Conservation (phyloP, 192 early-diverging fungal genomes). For the Gonapodya sp. region DNA sequence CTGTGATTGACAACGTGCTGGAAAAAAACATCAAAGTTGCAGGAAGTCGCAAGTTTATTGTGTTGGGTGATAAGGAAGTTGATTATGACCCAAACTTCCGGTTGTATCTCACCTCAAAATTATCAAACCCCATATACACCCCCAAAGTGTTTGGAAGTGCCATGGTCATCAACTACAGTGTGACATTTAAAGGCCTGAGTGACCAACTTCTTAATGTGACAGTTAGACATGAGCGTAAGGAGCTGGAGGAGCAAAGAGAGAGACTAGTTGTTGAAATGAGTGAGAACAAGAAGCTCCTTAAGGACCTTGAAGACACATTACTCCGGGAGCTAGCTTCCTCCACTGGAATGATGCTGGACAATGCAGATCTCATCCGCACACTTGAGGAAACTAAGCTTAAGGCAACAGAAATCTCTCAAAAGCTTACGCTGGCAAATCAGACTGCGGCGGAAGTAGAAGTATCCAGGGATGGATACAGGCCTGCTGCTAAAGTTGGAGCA, state of each 20-base stretch:
- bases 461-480: conserved; percentile 55
- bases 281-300: conserved; percentile 56
- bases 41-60: conserved; percentile 43
- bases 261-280: conserved; percentile 59
- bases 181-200: conserved; percentile 50
- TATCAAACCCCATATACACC: conserved; percentile 55
- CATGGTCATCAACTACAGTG: conserved; percentile 54
- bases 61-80: conserved; percentile 56
- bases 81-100: conserved; percentile 48
- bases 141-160: conserved; percentile 56
- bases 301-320: conserved; percentile 58
- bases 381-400: conserved; percentile 51
- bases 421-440: conserved; percentile 49
- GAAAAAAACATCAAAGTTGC: conserved; percentile 53
- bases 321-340: conserved; percentile 50
- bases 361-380: conserved; percentile 56
- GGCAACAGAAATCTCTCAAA: conserved; percentile 54
- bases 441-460: conserved; percentile 54
- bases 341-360: conserved; percentile 49
- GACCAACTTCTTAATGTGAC: conserved; percentile 54
- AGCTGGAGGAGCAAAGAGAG: conserved; percentile 51
- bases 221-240: conserved; percentile 56
- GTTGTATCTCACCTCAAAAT: conserved; percentile 50
- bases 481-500: conserved; percentile 44
- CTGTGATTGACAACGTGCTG: conserved; percentile 53